Evolutionary conservation across 805 yeast species (phyloP).

Genomic region (Metschnikowia proteae): DNA sequence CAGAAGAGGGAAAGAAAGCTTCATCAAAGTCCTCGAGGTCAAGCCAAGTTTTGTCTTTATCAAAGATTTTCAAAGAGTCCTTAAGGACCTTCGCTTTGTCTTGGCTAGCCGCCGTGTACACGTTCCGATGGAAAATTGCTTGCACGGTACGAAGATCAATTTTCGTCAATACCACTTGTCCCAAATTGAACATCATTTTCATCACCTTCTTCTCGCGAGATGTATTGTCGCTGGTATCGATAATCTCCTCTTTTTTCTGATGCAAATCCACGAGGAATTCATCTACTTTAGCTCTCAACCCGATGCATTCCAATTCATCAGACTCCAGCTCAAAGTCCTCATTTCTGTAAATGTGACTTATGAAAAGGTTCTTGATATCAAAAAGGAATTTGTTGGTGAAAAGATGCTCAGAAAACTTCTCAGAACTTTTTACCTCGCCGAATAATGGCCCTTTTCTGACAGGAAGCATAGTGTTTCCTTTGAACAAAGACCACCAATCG

Average conservation of each 20-base stretch:
- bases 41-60: slow-evolving; percentile 56
- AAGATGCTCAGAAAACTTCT: slow-evolving; percentile 72
- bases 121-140: slow-evolving; percentile 40
- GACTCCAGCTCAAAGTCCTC: slow-evolving; percentile 31
- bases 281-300: slow-evolving; percentile 51
- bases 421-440: slow-evolving; percentile 48
- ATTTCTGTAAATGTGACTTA: slow-evolving; percentile 68
- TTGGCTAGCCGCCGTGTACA: slow-evolving; percentile 17
- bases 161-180: slow-evolving; percentile 53
- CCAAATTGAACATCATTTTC: slow-evolving; percentile 61
- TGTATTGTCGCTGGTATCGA: slow-evolving; percentile 40
- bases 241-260: slow-evolving; percentile 37
- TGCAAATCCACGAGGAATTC: slow-evolving; percentile 39
- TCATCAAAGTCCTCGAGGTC: slow-evolving; percentile 62
- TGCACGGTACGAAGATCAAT: slow-evolving; percentile 60
- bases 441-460: slow-evolving; percentile 72
- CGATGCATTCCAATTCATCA: slow-evolving; percentile 56
- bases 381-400: slow-evolving; percentile 79
- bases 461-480: slow-evolving; percentile 76
- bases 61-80: slow-evolving; percentile 38
- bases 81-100: slow-evolving; percentile 8
- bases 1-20: slow-evolving; percentile 42
- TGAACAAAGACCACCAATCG: slow-evolving; percentile 82
- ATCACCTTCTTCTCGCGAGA: slow-evolving; percentile 45
- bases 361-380: slow-evolving; percentile 63